phyloP scores from a whole-genome alignment of 2,329 filamentous ascomycete genomes.

The Pyrenophora tritici-repentis region DNA sequence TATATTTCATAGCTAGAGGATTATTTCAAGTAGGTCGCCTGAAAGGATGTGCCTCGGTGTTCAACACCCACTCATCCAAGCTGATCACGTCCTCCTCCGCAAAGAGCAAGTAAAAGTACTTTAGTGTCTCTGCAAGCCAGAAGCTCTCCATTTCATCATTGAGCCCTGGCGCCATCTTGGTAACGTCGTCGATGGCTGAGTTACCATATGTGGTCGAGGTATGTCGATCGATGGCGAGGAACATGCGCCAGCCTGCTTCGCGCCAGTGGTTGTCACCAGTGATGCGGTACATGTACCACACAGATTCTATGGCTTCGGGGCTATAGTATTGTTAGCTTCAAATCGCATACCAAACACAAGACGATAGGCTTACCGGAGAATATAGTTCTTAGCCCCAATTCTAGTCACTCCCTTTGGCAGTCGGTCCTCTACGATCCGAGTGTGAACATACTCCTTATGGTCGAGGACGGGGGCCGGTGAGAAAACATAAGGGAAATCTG shows the following conservation, averaged over 20 bases:
- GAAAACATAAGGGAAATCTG: constrained; percentile 38
- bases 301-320: constrained; percentile 79
- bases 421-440: constrained; percentile 49
- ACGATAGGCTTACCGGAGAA: constrained; percentile 57
- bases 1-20: too few species aligned
- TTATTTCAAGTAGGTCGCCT: constrained; percentile 29
- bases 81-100: constrained; percentile 62
- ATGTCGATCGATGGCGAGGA: constrained; percentile 64
- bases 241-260: constrained; percentile 77
- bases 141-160: constrained; percentile 75
- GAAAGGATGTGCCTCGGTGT: constrained; percentile 54
- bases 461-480: constrained; percentile 36
- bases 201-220: constrained; percentile 68
- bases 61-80: constrained; percentile 69
- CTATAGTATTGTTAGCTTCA: constrained; percentile 21
- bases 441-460: constrained; percentile 46
- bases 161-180: constrained; percentile 50
- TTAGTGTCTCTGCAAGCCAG: constrained; percentile 71
- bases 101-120: constrained; percentile 70
- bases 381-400: constrained; percentile 63
- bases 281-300: constrained; percentile 77
- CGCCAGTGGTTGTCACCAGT: constrained; percentile 70
- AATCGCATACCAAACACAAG: not conserved
- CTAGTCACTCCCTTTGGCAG: constrained; percentile 62
- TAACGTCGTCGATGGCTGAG: constrained; percentile 70